Conservation (phyloP, 768 basidiomycete genomes). For the Phaffia tasmanica region DNA sequence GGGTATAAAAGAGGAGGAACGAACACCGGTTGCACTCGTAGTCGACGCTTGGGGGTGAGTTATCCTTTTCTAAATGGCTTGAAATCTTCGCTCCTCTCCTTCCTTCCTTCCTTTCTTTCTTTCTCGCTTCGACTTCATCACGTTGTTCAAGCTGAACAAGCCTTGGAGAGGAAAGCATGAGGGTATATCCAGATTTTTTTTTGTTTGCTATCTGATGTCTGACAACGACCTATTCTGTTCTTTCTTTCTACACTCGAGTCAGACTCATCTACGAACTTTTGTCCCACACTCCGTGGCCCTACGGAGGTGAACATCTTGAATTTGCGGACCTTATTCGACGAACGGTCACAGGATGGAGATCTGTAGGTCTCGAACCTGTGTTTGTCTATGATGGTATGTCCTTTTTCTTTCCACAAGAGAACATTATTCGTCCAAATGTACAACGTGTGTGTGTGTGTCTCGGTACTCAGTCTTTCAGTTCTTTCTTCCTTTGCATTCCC, state of each 20-base stretch:
- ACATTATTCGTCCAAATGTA: neutral
- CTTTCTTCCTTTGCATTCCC: neutral
- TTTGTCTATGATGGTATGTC: slow-evolving; percentile 39
- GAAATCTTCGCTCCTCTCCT: slow-evolving; percentile 5
- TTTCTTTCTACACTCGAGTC: neutral
- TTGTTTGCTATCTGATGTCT: too few species aligned
- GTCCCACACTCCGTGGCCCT: slow-evolving; percentile 33
- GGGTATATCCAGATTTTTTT: too few species aligned
- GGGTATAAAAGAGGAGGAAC: neutral
- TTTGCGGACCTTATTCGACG: slow-evolving; percentile 33
- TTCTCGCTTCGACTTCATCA: neutral
- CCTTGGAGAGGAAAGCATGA: too few species aligned
- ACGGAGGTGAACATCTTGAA: slow-evolving; percentile 36
- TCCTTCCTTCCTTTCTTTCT: neutral
- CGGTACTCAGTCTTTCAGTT: neutral
- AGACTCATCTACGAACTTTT: slow-evolving; percentile 37
- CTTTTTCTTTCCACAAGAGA: neutral
- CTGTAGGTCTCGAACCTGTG: slow-evolving; percentile 34
- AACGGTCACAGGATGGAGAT: slow-evolving; percentile 31
- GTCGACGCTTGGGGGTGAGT: slow-evolving; percentile 39
- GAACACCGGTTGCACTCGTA: slow-evolving; percentile 29
- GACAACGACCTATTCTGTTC: too few species aligned
- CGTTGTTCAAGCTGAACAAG: too few species aligned
- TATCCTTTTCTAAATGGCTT: neutral
- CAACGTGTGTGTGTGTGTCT: neutral